Evolutionary conservation across 2,329 filamentous ascomycete genomes (phyloP).

Genomic region (Sclerotinia nivalis): DNA sequence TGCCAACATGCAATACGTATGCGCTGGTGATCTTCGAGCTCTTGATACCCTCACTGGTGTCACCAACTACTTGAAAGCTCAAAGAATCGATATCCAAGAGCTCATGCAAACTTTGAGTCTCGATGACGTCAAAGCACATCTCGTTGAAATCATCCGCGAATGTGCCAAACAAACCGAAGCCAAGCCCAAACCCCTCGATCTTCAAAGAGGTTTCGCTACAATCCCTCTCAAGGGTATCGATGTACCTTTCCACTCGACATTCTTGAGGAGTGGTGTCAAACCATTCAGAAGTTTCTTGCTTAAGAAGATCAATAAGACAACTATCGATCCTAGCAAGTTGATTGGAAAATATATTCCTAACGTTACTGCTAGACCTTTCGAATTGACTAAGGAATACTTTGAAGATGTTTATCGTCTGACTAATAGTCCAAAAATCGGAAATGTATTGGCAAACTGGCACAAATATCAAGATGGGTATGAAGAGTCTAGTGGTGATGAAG

Average conservation of each 20-base stretch:
- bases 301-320: conserved; percentile 99
- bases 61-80: conserved; percentile 93
- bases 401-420: conserved; percentile 97
- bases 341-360: conserved; percentile 99
- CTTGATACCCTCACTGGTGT: conserved; percentile 66
- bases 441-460: conserved; percentile 43
- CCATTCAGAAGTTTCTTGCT: conserved; percentile 97
- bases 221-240: conserved; percentile 97
- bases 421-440: conserved; percentile 53
- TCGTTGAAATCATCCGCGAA: conserved; percentile 87
- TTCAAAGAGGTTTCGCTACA: conserved; percentile 94
- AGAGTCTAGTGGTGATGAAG: conserved; percentile 7
- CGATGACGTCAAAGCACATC: conserved; percentile 86
- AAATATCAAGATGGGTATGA: conserved; percentile 39
- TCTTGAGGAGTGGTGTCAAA: conserved; percentile 96
- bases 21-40: conserved; percentile 68
- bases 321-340: conserved; percentile 94
- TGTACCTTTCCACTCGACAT: conserved; percentile 98
- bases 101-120: conserved; percentile 83
- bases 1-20: conserved; percentile 74
- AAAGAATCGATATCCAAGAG: conserved; percentile 96
- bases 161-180: conserved; percentile 83
- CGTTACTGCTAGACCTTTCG: conserved; percentile 93
- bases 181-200: conserved; percentile 84
- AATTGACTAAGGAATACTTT: conserved; percentile 97